Percentiles rank a stretch among this genome's conserved stretches.
Conservation (phyloP, 345 rosid genomes). For the Psidium friedrichsthalianum region DNA sequence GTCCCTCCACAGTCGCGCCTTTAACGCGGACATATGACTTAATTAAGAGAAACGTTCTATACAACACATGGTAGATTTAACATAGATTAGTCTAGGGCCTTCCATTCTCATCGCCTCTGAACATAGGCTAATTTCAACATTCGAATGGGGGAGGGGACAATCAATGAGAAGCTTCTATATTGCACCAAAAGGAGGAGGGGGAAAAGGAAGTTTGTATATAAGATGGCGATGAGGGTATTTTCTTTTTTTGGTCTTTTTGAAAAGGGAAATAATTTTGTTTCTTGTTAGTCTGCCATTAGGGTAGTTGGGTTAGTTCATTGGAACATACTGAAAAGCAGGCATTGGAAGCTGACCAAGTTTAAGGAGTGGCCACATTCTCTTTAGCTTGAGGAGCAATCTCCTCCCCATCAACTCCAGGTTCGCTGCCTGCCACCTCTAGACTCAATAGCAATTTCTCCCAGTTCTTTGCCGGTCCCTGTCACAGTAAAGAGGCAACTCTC, state of each 20-base stretch:
- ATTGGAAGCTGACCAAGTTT: constrained; percentile 5
- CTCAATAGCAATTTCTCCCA: constrained; percentile 69
- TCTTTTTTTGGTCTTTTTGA: not conserved
- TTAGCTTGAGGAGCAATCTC: constrained; percentile 87
- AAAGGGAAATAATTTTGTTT: not conserved
- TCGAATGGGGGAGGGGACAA: not conserved
- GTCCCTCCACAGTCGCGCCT: not conserved
- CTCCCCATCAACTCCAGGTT: constrained; percentile 64
- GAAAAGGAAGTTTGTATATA: not conserved
- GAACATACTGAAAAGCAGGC: not conserved
- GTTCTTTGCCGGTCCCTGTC: constrained; percentile 68
- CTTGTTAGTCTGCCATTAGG: not conserved
- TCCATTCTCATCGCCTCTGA: not conserved
- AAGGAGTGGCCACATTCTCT: constrained; percentile 75
- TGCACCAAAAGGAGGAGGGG: not conserved
- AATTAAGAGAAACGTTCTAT: not conserved
- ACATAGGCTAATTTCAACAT: not conserved
- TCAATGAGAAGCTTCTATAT: not conserved
- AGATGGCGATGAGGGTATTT: not conserved
- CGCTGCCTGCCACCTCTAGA: constrained; percentile 44
- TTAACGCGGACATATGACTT: not conserved
- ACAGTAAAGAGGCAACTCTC: not conserved
- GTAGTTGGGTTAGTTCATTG: not conserved
- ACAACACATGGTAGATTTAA: not conserved
- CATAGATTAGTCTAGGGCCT: not conserved